Conservation (phyloP, 805 yeast species). For the Candida piceae region DNA sequence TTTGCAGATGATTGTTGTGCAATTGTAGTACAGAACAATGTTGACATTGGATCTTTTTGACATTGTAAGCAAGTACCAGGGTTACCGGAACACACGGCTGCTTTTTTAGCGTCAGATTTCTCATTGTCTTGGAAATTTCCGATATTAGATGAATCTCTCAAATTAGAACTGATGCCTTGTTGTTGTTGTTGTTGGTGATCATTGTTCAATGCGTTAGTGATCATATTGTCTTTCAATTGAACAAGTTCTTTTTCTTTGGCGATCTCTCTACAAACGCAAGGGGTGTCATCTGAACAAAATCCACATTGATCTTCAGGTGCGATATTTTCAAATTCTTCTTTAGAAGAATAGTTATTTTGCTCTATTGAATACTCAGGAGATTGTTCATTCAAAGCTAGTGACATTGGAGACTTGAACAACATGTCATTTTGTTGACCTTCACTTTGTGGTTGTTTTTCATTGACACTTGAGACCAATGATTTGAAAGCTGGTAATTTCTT, state of each 20-base stretch:
- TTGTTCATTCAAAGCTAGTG: slow-evolving; percentile 12
- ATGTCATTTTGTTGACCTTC: slow-evolving; percentile 17
- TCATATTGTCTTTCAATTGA: slow-evolving; percentile 16
- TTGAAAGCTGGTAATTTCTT: slow-evolving; percentile 21
- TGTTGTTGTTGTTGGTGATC: background rate
- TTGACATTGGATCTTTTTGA: slow-evolving; percentile 81
- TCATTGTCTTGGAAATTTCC: too few relatives aligned
- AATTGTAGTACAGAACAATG: slow-evolving; percentile 81
- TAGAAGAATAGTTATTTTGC: slow-evolving; percentile 16
- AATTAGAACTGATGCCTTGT: too few relatives aligned
- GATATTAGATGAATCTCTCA: too few relatives aligned
- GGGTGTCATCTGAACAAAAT: slow-evolving; percentile 86
- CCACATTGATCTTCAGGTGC: slow-evolving; percentile 70
- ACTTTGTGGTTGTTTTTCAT: background rate
- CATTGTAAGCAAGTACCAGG: slow-evolving; percentile 87
- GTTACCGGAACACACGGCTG: slow-evolving; percentile 67
- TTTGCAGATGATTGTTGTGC: slow-evolving; percentile 35
- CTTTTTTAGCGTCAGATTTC: slow-evolving; percentile 9
- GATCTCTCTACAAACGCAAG: slow-evolving; percentile 87
- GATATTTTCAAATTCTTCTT: slow-evolving; percentile 41
- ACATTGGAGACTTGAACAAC: slow-evolving; percentile 21
- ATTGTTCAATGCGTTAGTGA: slow-evolving; percentile 17
- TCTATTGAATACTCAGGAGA: slow-evolving; percentile 10
- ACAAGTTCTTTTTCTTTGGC: slow-evolving; percentile 40
- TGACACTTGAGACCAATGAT: slow-evolving; percentile 14